These are phyloP conservation scores for Pluteus cervinus DNA, from an alignment of 768 basidiomycete genomes.

Conservation along the genomic window DNA sequence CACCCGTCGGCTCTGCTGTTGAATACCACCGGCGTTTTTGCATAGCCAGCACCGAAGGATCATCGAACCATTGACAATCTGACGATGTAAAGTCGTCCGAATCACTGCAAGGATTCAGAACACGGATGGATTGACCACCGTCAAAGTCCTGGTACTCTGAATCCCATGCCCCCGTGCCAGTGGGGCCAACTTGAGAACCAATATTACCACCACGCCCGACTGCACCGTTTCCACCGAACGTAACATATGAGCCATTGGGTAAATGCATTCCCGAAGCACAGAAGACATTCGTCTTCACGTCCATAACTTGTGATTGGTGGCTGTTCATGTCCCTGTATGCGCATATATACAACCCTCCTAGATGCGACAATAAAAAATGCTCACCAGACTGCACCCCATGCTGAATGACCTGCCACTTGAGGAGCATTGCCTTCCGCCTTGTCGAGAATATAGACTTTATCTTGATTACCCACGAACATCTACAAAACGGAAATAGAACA, in stretches of 20 bases:
- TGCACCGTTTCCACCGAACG: conserved; percentile 77
- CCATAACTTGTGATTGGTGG: conserved; percentile 58
- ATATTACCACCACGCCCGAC: conserved; percentile 59
- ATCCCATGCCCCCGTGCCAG: conserved; percentile 49
- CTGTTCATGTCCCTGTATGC: conserved; percentile 52
- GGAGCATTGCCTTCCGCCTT: conserved; percentile 69
- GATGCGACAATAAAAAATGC: not conserved
- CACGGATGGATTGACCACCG: conserved; percentile 72
- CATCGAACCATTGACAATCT: conserved; percentile 70
- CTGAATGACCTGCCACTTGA: conserved; percentile 51
- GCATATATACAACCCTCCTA: not conserved
- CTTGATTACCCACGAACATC: conserved; percentile 64
- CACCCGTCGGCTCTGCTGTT: conserved; percentile 62
- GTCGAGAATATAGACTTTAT: conserved; percentile 76
- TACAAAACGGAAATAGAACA: conserved; percentile 12
- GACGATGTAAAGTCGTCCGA: conserved; percentile 39
- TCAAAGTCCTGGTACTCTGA: conserved; percentile 74
- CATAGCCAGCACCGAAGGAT: conserved; percentile 56
- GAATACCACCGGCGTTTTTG: conserved; percentile 75
- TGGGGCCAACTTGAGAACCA: conserved; percentile 42
- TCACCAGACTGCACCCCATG: conserved; percentile 39
- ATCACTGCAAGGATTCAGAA: conserved; percentile 69
- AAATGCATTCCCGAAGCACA: conserved; percentile 81
- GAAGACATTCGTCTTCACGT: conserved; percentile 68
- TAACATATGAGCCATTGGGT: conserved; percentile 69